Evolutionary conservation across 257 asterid genomes (phyloP), one percentile per base, ranked within the genome.

Genomic region (Rehmannia glutinosa): DNA sequence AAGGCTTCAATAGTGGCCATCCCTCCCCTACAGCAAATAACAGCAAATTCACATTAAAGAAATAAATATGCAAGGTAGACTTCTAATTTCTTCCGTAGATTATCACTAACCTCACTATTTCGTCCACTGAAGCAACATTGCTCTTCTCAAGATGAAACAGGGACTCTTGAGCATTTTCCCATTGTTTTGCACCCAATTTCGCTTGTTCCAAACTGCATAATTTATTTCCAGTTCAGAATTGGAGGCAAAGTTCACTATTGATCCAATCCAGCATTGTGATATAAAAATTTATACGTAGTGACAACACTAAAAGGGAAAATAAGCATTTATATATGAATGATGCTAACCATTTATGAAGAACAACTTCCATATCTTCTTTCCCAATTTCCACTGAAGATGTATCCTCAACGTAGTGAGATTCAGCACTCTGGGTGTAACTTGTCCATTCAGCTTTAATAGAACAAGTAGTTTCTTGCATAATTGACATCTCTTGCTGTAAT

Each of bases 91-190:
- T 19, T 11, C 7, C n/a, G n/a, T n/a, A n/a, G n/a, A n/a, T 55
- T 30, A 4, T 53, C 21, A 76, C 86, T 68, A 51, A 94, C 99
- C 95, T 76, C 52, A 91, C 89, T 66, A 89, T 86, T 75, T 81
- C 84, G 23, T 89, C 80, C 19, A 91, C 81, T 62, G 95, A 84
- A 57, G 90, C 87, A 64, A 91, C 84, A 60, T 91, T 91, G 51
- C 72, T 78, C 80, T 80, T 87, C 81, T 94, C 97, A 11, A 89
- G 78, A 78, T 71, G 66, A 70, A 85, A 75, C 84, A 94, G 73
- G 46, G 98, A 89, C 57, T 80, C 83, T 73, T 89, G 93, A 42
- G 98, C 97, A 68, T 70, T 81, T 15, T 60, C 78, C 99, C 99
- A 94, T 53, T 94, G 98, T 71, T 83, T 82, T 21, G 90, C 86